These are phyloP conservation scores for Candida sonorensis DNA, from an alignment of 805 yeast species.

Conservation along the genomic window DNA sequence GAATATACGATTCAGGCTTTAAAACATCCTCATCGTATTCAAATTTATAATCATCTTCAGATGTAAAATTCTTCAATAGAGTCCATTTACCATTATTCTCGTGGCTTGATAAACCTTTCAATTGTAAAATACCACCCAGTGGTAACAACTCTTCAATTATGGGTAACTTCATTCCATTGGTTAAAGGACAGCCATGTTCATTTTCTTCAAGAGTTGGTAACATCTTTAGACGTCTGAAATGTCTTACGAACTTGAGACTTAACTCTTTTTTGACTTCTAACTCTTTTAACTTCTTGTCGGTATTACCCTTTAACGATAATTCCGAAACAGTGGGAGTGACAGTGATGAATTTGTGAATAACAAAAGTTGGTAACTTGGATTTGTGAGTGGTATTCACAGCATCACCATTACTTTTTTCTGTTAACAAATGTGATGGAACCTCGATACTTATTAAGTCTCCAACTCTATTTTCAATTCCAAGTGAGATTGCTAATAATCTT, in stretches of 20 bases:
- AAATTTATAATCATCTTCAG: conserved; percentile 22
- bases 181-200: conserved; percentile 31
- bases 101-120: conserved; percentile 31
- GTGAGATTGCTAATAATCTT: conserved; percentile 43
- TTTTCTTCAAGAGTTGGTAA: conserved; percentile 10
- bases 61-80: conserved; percentile 19
- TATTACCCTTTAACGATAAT: conserved; percentile 27
- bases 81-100: too few relatives aligned
- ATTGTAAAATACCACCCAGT: conserved; percentile 51
- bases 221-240: conserved; percentile 4
- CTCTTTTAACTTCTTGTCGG: conserved; percentile 17
- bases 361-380: conserved; percentile 32
- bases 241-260: conserved; percentile 10
- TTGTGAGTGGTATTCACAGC: too few relatives aligned
- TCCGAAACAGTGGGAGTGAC: conserved; percentile 29
- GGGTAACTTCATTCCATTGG: conserved; percentile 50
- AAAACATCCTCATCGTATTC: conserved; percentile 47
- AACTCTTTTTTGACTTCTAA: conserved; percentile 16
- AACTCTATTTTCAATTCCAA: conserved; percentile 41
- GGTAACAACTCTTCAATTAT: conserved; percentile 39
- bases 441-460: conserved; percentile 53
- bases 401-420: too few relatives aligned
- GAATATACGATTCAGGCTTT: conserved; percentile 35
- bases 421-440: conserved; percentile 10
- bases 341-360: conserved; percentile 50